Evolutionary conservation across 2,329 filamentous ascomycete genomes (phyloP).

Genomic region (Parafenestella ontariensis): DNA sequence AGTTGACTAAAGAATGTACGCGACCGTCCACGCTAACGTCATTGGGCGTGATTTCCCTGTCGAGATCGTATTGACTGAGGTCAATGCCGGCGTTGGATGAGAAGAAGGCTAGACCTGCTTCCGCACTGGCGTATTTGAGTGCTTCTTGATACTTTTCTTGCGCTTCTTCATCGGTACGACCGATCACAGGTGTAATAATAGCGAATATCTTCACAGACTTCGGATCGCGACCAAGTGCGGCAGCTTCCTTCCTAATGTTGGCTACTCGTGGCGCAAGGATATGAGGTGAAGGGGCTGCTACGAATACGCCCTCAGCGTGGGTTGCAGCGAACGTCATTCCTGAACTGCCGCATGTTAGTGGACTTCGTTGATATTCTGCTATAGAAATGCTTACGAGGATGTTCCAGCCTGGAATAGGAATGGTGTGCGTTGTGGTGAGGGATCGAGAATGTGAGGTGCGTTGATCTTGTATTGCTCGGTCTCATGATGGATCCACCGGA

Average conservation of each 20-base stretch:
- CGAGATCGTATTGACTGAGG: constrained; percentile 62
- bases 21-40: constrained; percentile 8
- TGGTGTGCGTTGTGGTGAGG: constrained; percentile 70
- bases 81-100: constrained; percentile 75
- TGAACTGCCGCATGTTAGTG: constrained; percentile 46
- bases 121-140: constrained; percentile 65
- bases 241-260: constrained; percentile 65
- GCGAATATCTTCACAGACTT: constrained; percentile 69
- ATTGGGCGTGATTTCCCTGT: constrained; percentile 51
- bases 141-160: constrained; percentile 66
- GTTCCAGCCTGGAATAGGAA: constrained; percentile 73
- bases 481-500: constrained; percentile 68
- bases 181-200: constrained; percentile 68
- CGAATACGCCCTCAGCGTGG: constrained; percentile 73
- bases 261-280: constrained; percentile 66
- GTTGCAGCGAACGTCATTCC: constrained; percentile 71
- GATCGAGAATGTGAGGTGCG: constrained; percentile 71
- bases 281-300: constrained; percentile 67
- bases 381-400: constrained; percentile 42
- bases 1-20: constrained; percentile 9
- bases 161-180: constrained; percentile 69
- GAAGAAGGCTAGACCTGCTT: constrained; percentile 71
- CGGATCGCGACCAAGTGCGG: constrained; percentile 62
- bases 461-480: constrained; percentile 66
- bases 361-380: background rate